phyloP scores from a whole-genome alignment of 345 rosid species.

The Eucalyptus curtisii region DNA sequence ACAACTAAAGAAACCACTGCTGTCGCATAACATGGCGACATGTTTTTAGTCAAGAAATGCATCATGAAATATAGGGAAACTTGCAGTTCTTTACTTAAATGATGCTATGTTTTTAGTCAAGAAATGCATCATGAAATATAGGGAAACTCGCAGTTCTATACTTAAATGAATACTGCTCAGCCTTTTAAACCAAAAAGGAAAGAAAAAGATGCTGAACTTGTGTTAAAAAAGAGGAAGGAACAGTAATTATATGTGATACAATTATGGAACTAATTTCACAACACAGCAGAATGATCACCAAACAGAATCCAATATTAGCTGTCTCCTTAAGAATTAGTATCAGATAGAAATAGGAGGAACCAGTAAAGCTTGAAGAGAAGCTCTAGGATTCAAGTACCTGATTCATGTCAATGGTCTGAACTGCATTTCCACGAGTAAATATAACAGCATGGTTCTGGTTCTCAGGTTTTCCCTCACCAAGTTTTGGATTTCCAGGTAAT shows the following conservation, averaged over 20 bases:
- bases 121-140: not conserved
- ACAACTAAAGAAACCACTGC: not conserved
- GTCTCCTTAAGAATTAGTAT: not conserved
- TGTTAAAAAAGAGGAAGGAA: not conserved
- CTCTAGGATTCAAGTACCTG: slow-evolving; percentile 32
- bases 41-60: not conserved
- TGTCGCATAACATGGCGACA: not conserved
- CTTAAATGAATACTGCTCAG: not conserved
- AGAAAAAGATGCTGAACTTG: not conserved
- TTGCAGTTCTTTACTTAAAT: not conserved
- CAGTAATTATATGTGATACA: not conserved
- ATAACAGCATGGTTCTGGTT: slow-evolving; percentile 96
- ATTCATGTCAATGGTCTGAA: slow-evolving; percentile 99
- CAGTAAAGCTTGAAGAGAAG: not conserved
- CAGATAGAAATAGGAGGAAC: not conserved
- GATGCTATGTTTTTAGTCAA: not conserved
- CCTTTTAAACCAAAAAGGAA: not conserved
- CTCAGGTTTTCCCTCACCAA: slow-evolving; percentile 99
- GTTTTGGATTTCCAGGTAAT: slow-evolving; percentile 94
- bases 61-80: not conserved
- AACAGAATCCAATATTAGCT: not conserved
- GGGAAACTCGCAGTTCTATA: not conserved
- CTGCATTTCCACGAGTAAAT: slow-evolving; percentile 94
- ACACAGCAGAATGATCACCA: not conserved
- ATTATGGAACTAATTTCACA: not conserved